Conservation (phyloP, 2,329 filamentous ascomycete genomes). For the Aspergillus sp. region DNA sequence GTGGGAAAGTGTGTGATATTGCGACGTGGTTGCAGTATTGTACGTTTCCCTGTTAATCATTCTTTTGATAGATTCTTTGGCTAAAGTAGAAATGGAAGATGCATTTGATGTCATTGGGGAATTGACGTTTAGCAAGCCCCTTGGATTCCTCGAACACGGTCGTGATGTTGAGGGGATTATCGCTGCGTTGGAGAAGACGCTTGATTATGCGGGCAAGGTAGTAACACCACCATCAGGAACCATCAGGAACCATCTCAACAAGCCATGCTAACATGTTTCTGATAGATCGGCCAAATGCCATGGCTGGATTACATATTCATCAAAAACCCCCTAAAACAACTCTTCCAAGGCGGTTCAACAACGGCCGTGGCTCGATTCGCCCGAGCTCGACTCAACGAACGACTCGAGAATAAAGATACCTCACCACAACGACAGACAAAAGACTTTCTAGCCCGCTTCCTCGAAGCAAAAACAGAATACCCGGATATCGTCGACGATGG, state of each 20-base stretch:
- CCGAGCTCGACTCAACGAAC: conserved; percentile 13
- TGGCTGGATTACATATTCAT: conserved; percentile 30
- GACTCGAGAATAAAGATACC: conserved; percentile 24
- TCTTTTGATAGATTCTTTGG: neutral
- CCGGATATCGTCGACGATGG: conserved; percentile 20
- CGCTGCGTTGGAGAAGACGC: conserved; percentile 18
- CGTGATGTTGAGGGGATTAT: conserved; percentile 30
- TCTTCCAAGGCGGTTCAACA: conserved; percentile 13
- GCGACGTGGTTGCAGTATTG: conserved; percentile 29
- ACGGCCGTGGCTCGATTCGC: conserved; percentile 18
- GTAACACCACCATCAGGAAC: neutral
- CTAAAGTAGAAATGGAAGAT: conserved; percentile 1
- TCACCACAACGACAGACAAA: neutral
- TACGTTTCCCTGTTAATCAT: neutral
- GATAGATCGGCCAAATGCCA: conserved; percentile 28
- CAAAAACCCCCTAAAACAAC: conserved; percentile 25
- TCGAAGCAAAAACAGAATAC: conserved; percentile 20
- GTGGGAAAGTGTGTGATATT: conserved; percentile 20
- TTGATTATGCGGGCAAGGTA: conserved; percentile 21
- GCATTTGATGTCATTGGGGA: conserved; percentile 35
- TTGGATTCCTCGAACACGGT: conserved; percentile 30
- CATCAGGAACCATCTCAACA: too few relatives aligned
- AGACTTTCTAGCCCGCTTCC: conserved; percentile 27
- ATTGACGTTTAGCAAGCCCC: conserved; percentile 30
- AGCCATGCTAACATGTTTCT: neutral